Percentiles rank a stretch among this genome's conserved stretches.
Conservation (phyloP, 176 grass and related monocot species). For the Musa itinerans region DNA sequence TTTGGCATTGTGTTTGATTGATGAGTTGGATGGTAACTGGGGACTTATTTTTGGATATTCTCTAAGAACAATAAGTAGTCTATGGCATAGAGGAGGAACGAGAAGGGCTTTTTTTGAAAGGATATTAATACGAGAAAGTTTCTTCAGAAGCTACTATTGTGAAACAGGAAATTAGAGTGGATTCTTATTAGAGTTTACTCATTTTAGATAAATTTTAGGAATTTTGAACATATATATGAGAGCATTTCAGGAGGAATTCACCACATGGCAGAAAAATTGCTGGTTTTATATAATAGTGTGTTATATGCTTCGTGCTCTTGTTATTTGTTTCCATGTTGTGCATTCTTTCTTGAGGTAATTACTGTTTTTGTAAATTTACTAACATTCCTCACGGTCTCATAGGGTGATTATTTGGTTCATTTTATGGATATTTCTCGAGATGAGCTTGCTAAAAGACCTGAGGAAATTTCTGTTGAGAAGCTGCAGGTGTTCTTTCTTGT, state of each 20-base stretch:
- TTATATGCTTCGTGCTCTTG: background rate
- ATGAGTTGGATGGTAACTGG: background rate
- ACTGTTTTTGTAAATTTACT: slow-evolving; percentile 20
- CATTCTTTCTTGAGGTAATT: background rate
- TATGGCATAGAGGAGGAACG: background rate
- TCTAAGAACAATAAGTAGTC: background rate
- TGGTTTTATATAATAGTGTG: background rate
- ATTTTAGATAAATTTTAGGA: too few relatives aligned
- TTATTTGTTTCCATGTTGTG: background rate
- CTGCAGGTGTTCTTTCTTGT: slow-evolving; percentile 56
- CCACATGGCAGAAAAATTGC: background rate
- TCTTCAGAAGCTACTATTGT: background rate
- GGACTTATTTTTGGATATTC: background rate
- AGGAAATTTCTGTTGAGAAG: slow-evolving; percentile 94
- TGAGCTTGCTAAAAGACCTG: slow-evolving; percentile 78
- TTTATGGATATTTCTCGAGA: slow-evolving; percentile 99
- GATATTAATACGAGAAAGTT: background rate
- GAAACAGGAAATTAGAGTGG: background rate
- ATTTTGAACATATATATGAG: too few relatives aligned
- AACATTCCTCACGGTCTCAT: slow-evolving; percentile 24
- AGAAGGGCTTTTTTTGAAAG: too few relatives aligned
- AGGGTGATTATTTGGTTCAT: slow-evolving; percentile 99
- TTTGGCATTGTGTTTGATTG: background rate
- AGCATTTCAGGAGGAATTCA: background rate
- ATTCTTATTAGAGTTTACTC: background rate